These are phyloP conservation scores for Hanseniaspora nectarophila DNA, from an alignment of 805 yeast species.

Conservation along the genomic window DNA sequence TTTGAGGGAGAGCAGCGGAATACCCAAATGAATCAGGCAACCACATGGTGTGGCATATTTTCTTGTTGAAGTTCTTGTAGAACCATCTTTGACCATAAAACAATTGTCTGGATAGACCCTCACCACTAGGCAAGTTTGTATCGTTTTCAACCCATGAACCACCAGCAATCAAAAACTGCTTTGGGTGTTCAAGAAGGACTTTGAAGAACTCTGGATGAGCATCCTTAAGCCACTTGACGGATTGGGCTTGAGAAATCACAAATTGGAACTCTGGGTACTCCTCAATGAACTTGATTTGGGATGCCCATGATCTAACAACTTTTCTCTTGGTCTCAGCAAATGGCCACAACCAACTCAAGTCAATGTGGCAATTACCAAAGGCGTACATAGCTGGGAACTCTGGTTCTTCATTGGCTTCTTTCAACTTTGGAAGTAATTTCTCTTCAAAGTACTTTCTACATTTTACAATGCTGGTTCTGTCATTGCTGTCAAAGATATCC, in stretches of 20 bases:
- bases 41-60: constrained; percentile 72
- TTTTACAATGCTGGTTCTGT: constrained; percentile 41
- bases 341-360: constrained; percentile 99
- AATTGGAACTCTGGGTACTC: constrained; percentile 85
- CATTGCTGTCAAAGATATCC: constrained; percentile 66
- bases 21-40: constrained; percentile 96
- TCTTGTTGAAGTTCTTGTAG: constrained; percentile 58
- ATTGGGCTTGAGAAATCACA: constrained; percentile 94
- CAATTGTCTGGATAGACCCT: constrained; percentile 77
- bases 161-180: constrained; percentile 80
- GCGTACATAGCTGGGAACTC: constrained; percentile 55
- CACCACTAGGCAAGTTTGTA: constrained; percentile 92
- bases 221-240: constrained; percentile 77
- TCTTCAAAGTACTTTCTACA: constrained; percentile 57
- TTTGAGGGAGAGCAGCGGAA: constrained; percentile 87
- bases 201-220: constrained; percentile 78
- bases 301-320: constrained; percentile 88
- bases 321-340: constrained; percentile 91
- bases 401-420: constrained; percentile 45
- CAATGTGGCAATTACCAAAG: constrained; percentile 92
- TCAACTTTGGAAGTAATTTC: constrained; percentile 49
- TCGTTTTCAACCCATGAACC: constrained; percentile 98
- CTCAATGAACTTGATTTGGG: constrained; percentile 75
- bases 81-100: constrained; percentile 82
- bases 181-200: constrained; percentile 38